Base-by-base conservation (phyloP, 2,329 filamentous ascomycete genomes). In the Tolypocladium paradoxum region DNA sequence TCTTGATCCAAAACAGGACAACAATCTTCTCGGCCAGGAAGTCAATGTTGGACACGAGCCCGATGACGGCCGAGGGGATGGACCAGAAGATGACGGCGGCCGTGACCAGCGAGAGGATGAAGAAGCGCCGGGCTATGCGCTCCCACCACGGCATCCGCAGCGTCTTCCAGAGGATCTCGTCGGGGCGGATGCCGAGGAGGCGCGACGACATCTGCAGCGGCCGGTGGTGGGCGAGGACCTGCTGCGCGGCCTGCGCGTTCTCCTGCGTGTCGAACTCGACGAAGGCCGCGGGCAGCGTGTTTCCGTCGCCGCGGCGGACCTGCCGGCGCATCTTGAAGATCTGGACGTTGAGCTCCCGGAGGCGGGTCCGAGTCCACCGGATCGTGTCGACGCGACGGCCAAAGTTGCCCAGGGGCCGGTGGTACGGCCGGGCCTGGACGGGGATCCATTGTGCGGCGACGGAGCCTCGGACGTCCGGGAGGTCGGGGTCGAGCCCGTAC, bases 331-430 rank as follows among this genome's bases (percentile, higher is more conserved):
- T 81, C 68, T 95, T 87, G 56, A 62, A 68, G 33, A 75, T 74
- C 18, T 70, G 65, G 0, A 64, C 55, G 48, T 72, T 73, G 16
- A 75, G 61, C 2, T 71, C 64, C 29, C 68, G 67, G 2, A 75
- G 61, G 4, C 70, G 63, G 1, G 77, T 75, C 50, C 93, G 87
- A 57, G 84, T 87, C 87, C 88, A 96, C 57, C 92, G 83, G 68
- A 99, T 96, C 0, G 90, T 93, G 70, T 99, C 93, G 18, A 96
- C 91, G 68, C 95, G 93, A 65, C 90, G 85, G 60, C 90, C 88
- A 59, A 91, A 79, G 48, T 88, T 76, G 18, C 79, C 81, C 24
- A 93, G 68, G 6, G 78, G 72, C 0, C 76, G 65, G 65, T 96
- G 90, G 1, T 85, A 84, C 1, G 90, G 90, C 45, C 90, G 81